phyloP scores from a whole-genome alignment of 2,329 filamentous ascomycete genomes.

The Fusarium pininemorale region DNA sequence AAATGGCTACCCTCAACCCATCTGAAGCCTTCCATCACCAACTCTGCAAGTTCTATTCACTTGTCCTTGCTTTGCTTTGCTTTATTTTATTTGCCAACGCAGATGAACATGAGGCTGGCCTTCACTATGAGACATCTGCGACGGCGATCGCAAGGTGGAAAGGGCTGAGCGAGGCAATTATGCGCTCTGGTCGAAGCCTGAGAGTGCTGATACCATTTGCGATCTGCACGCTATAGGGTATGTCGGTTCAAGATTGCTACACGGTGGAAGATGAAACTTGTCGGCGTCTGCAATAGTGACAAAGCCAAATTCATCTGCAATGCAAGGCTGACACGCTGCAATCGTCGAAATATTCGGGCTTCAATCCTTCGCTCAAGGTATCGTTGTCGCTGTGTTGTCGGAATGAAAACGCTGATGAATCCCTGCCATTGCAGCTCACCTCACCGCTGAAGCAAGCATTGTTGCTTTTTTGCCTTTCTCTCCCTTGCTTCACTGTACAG shows the following conservation, averaged over 20 bases:
- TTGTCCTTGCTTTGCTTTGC: neutral
- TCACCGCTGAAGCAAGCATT: slow-evolving; percentile 25
- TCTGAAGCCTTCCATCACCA: neutral
- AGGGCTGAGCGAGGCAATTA: neutral
- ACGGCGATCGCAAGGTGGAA: no score
- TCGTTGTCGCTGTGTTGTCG: neutral
- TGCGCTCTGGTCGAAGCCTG: neutral
- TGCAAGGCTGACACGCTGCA: neutral
- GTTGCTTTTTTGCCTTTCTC: slow-evolving; percentile 12
- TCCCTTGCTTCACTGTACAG: neutral
- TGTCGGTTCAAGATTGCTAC: fast-evolving
- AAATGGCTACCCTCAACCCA: neutral
- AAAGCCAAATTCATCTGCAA: neutral
- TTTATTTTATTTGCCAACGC: neutral
- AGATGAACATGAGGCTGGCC: neutral
- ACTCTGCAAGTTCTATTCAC: no score
- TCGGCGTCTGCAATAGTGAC: neutral
- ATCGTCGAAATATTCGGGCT: neutral
- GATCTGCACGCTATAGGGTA: neutral
- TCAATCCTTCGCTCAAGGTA: neutral
- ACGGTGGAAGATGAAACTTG: neutral
- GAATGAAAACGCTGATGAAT: neutral
- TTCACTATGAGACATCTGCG: no score
- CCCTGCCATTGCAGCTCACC: slow-evolving; percentile 25
- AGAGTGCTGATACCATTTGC: neutral